A percentile compares a stretch with the other conserved stretches of the same genome.
Conservation (phyloP, 352 stramenopile species). For the Globisporangium viniferum region DNA sequence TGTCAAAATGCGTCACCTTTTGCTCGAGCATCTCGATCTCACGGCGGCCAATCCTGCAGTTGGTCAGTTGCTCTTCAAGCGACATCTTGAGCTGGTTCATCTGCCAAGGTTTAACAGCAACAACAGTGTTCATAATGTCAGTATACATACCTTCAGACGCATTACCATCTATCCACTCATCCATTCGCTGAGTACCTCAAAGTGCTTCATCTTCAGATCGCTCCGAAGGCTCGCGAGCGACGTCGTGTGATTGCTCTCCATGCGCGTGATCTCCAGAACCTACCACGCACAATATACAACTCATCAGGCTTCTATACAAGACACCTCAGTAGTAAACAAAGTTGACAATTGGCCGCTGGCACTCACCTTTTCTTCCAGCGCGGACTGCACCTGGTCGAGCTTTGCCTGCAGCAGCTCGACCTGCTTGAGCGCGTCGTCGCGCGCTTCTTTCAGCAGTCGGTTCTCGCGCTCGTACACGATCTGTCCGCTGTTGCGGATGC, state of each 20-base stretch:
- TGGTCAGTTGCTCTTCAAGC: slow-evolving; percentile 49
- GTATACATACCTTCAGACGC: background rate
- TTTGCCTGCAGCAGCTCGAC: slow-evolving; percentile 48
- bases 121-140: background rate
- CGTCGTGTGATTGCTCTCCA: slow-evolving; percentile 53
- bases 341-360: too few relatives aligned
- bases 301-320: background rate
- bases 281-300: slow-evolving; percentile 5
- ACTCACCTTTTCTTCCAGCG: slow-evolving; percentile 52
- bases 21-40: slow-evolving; percentile 70
- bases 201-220: slow-evolving; percentile 80
- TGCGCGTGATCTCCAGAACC: slow-evolving; percentile 49
- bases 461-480: slow-evolving; percentile 76
- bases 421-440: slow-evolving; percentile 59
- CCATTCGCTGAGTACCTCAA: slow-evolving; percentile 37
- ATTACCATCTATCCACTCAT: background rate
- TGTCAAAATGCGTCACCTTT: slow-evolving; percentile 35
- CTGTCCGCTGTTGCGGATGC: slow-evolving; percentile 57
- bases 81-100: slow-evolving; percentile 61
- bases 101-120: slow-evolving; percentile 15
- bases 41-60: slow-evolving; percentile 28
- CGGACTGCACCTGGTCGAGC: slow-evolving; percentile 41
- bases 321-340: background rate
- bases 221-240: slow-evolving; percentile 44
- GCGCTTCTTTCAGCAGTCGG: slow-evolving; percentile 56